Evolutionary conservation across 2,329 filamentous ascomycete genomes (phyloP), one percentile per base, ranked within the genome.

Genomic region (Stagonosporopsis tanaceti): DNA sequence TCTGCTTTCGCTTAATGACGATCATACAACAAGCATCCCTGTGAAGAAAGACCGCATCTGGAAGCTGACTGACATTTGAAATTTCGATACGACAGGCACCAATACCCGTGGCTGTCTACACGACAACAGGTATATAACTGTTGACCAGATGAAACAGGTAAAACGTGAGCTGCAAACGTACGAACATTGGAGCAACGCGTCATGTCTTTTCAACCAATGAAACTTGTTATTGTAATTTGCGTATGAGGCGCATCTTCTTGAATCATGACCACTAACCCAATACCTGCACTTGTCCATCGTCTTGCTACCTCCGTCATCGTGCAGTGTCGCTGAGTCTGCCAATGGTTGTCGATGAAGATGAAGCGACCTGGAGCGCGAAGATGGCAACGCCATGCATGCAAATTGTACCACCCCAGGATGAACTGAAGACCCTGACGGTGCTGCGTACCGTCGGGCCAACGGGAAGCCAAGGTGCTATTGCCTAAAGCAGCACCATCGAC

Each of bases 391-490:
- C 15, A 17, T 42, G 32, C 38, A 41, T 46, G 39, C 41, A 27
- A 27, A 35, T 30, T 41, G n/a, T 34, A 55, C 50, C 24, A 34
- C 47, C 35, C n/a, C n/a, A n/a, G 42, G 30, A 25, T 27, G 34
- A 34, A 55, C 51, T 47, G 50, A 59, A 47, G 54, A 45, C 57
- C 53, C 57, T 59, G 53, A 55, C 50, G 47, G 15, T 35, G 20
- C 40, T 24, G 17, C 30, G n/a, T n/a, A n/a, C n/a, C 20, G 20
- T 20, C 20, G 17, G 14, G 7, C 44, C 44, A 57, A 40, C 47
- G 4, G 32, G 24, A 12, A 22, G 2, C 17, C 15, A 46, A 52
- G 38, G 38, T 20, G 7, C 14, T 4, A 44, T 35, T 52, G 20
- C 48, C 48, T 12, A 47, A 53, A 38, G 48, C 44, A 35, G 54